Conservation (phyloP, 2,329 filamentous ascomycete species). For the Phialophora expanda region DNA sequence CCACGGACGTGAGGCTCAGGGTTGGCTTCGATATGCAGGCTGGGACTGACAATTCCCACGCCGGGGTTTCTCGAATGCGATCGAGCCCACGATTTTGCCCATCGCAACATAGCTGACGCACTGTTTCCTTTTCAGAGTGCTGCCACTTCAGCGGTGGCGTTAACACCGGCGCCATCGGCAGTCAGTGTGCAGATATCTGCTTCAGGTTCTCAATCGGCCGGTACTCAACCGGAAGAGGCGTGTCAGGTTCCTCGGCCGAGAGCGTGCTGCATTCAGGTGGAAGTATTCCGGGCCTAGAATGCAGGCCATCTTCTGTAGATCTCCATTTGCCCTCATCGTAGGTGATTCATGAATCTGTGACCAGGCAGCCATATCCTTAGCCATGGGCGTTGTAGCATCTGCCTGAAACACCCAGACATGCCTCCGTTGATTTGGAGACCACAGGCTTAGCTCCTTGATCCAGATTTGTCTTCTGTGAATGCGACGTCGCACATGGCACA, state of each 20-base stretch:
- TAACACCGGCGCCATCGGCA: conserved; percentile 4
- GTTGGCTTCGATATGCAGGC: conserved; percentile 9
- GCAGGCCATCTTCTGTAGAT: background rate
- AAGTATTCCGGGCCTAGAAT: background rate
- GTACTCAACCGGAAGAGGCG: background rate
- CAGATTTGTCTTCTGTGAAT: background rate
- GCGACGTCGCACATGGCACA: background rate
- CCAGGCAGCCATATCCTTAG: background rate
- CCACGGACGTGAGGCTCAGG: background rate
- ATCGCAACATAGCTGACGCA: conserved; percentile 6
- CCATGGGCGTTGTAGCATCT: too few relatives aligned
- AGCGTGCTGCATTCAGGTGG: background rate
- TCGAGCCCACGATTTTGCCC: background rate
- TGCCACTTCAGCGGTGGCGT: background rate
- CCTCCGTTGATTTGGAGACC: background rate
- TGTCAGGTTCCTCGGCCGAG: too few relatives aligned
- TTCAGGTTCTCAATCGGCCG: too few relatives aligned
- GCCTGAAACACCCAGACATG: background rate
- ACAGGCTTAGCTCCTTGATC: background rate
- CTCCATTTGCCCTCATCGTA: background rate
- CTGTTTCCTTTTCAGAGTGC: conserved; percentile 8
- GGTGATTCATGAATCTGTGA: background rate
- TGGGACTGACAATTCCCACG: background rate
- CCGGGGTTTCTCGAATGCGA: background rate
- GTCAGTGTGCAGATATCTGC: background rate